These are phyloP conservation scores for Madurella fahalii DNA, from an alignment of 2,329 filamentous ascomycete genomes.

Conservation along the genomic window DNA sequence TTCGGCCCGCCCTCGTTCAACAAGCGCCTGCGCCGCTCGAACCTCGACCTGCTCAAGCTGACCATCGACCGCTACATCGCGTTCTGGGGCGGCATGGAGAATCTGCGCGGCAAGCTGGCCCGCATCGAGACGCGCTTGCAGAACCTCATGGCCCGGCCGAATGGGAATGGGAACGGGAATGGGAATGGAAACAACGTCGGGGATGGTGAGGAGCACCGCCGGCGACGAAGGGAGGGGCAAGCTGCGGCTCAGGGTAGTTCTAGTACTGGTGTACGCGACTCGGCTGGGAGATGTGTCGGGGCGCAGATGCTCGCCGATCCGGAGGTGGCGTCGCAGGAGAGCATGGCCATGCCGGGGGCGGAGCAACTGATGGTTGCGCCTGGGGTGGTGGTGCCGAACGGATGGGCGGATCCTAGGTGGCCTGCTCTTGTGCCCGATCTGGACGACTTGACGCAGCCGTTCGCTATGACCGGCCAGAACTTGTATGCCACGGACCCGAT, in stretches of 20 bases:
- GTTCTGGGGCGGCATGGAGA: conserved; percentile 21
- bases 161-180: not conserved
- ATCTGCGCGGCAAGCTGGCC: conserved; percentile 12
- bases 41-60: conserved; percentile 15
- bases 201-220: not conserved
- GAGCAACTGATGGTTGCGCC: not conserved
- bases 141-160: conserved; percentile 9
- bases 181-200: not conserved
- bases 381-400: not conserved
- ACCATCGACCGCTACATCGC: conserved; percentile 16
- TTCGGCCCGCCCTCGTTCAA: conserved; percentile 15
- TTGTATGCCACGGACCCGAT: conserved; percentile 10
- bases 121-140: conserved; percentile 15
- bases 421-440: conserved; percentile 4
- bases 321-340: not conserved
- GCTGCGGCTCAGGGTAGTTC: not conserved
- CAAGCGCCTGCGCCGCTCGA: conserved; percentile 10
- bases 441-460: conserved; percentile 12
- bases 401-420: conserved; percentile 1
- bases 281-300: not conserved
- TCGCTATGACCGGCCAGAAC: conserved; percentile 2
- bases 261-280: not conserved
- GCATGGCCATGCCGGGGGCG: not conserved
- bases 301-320: not conserved
- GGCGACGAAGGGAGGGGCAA: not conserved